Percentiles rank a stretch among this genome's conserved stretches.
phyloP scores from a whole-genome alignment of 345 rosid species.

The Rhodamnia rubescens region DNA sequence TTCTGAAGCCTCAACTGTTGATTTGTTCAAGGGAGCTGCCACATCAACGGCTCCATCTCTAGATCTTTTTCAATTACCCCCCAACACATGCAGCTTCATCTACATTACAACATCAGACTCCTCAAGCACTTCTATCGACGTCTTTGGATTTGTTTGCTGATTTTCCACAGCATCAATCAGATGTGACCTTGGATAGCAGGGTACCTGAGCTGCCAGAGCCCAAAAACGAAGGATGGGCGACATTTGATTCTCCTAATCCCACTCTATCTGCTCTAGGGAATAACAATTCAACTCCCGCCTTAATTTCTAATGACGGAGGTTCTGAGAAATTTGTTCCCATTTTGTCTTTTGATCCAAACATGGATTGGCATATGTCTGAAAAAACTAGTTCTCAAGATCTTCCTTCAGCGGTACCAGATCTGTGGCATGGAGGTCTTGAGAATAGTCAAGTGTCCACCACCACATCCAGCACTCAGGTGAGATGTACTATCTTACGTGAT shows the following conservation, averaged over 20 bases:
- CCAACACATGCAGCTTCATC: slow-evolving; percentile 15
- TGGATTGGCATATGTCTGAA: slow-evolving; percentile 45
- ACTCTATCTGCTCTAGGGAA: slow-evolving; percentile 17
- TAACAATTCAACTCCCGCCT: slow-evolving; percentile 14
- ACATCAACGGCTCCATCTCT: slow-evolving; percentile 26
- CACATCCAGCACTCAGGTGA: slow-evolving; percentile 33
- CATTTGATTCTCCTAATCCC: slow-evolving; percentile 56
- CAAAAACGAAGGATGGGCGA: slow-evolving; percentile 85
- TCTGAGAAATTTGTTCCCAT: slow-evolving; percentile 27
- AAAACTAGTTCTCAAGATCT: slow-evolving; percentile 21
- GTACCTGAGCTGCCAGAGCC: slow-evolving; percentile 22
- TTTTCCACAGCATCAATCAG: slow-evolving; percentile 30
- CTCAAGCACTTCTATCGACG: slow-evolving; percentile 22
- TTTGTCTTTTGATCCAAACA: slow-evolving; percentile 22
- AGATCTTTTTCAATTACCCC: slow-evolving; percentile 23
- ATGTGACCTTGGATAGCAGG: slow-evolving; percentile 9
- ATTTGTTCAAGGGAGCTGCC: slow-evolving; percentile 55
- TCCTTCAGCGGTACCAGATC: slow-evolving; percentile 26
- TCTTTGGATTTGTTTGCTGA: slow-evolving; percentile 43
- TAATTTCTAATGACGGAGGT: slow-evolving; percentile 15
- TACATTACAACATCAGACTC: slow-evolving; percentile 26
- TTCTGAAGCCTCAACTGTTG: slow-evolving; percentile 31
- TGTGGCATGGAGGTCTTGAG: slow-evolving; percentile 33
- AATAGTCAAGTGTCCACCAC: slow-evolving; percentile 16
- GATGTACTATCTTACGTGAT: slow-evolving; percentile 3